phyloP scores from a whole-genome alignment of 106 monocot species.

The Amphibolis antarctica region DNA sequence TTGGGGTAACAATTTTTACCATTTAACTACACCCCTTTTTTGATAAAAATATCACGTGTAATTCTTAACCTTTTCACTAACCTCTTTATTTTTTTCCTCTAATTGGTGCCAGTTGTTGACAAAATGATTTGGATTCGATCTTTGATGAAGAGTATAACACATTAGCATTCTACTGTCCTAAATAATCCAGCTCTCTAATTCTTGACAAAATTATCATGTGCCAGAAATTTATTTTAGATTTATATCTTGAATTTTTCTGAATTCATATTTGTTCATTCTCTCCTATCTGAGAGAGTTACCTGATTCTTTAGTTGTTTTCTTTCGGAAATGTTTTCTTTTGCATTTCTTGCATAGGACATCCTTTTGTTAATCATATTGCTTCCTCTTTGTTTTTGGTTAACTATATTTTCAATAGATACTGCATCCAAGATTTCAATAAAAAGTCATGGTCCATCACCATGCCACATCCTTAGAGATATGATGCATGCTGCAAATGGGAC shows the following conservation, averaged over 20 bases:
- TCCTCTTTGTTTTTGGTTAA: not conserved
- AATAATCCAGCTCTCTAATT: too few relatives aligned
- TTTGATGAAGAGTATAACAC: too few relatives aligned
- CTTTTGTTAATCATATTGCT: too few relatives aligned
- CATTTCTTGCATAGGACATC: too few relatives aligned
- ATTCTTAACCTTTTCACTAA: too few relatives aligned
- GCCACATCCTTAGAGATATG: not conserved
- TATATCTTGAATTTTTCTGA: not conserved
- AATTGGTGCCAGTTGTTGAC: too few relatives aligned
- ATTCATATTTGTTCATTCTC: too few relatives aligned
- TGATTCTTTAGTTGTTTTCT: not conserved
- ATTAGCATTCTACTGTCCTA: too few relatives aligned
- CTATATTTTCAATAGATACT: not conserved
- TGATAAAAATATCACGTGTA: not conserved
- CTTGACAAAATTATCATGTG: not conserved
- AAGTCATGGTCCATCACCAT: not conserved
- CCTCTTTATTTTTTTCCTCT: too few relatives aligned
- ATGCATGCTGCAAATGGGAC: too few relatives aligned
- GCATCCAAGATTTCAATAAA: not conserved
- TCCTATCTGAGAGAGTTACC: not conserved
- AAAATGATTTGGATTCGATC: too few relatives aligned
- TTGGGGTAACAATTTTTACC: constrained; percentile 48
- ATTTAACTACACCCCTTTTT: not conserved
- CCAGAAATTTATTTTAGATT: not conserved
- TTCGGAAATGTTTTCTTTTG: too few relatives aligned